Conservation (phyloP, 345 rosid genomes). For the Turritis glabra region DNA sequence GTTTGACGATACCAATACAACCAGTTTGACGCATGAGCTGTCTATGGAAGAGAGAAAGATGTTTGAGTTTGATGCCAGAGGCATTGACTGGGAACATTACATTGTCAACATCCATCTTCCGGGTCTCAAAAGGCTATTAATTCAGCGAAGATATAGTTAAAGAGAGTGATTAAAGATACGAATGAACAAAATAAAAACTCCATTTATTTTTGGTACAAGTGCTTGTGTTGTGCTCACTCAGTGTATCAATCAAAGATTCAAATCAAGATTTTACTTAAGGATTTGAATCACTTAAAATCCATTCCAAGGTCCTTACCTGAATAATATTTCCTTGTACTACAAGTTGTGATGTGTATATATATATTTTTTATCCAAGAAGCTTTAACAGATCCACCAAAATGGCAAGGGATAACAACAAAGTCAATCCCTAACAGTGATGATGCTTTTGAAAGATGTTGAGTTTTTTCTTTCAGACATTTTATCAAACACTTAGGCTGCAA, state of each 20-base stretch:
- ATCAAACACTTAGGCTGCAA: not conserved
- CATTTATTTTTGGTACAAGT: too few species aligned
- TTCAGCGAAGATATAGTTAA: not conserved
- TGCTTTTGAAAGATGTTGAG: not conserved
- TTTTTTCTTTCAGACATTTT: not conserved
- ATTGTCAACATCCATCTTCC: constrained; percentile 44
- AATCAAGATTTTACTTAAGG: too few species aligned
- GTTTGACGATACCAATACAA: constrained; percentile 40
- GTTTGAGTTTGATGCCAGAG: constrained; percentile 36
- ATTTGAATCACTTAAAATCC: too few species aligned
- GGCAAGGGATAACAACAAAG: not conserved
- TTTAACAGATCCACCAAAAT: not conserved
- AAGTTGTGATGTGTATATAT: too few species aligned
- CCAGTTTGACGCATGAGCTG: constrained; percentile 34
- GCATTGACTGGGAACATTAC: constrained; percentile 47
- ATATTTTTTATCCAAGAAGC: too few species aligned
- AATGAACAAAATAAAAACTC: not conserved
- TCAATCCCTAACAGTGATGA: not conserved
- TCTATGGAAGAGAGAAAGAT: constrained; percentile 40
- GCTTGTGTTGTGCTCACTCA: not conserved
- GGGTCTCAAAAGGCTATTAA: constrained; percentile 10
- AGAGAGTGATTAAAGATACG: not conserved
- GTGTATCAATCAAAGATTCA: not conserved
- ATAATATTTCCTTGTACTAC: too few species aligned
- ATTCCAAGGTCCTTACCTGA: too few species aligned